Base-by-base conservation (phyloP, 2,329 filamentous ascomycete genomes). In the Cryoendolithus antarcticus region DNA sequence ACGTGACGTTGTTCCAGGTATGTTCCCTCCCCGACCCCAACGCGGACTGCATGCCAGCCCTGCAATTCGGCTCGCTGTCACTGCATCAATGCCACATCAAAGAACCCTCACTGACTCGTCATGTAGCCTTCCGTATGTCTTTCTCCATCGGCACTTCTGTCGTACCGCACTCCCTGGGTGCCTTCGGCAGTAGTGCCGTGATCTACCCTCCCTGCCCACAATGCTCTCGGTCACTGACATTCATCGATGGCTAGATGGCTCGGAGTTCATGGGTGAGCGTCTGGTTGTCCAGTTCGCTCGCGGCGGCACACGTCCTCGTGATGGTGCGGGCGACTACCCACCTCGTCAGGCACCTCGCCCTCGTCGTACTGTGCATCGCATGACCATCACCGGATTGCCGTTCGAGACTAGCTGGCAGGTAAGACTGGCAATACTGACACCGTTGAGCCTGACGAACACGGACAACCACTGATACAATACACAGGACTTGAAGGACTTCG, bases 401-500 rank as follows among this genome's bases (percentile, higher is more conserved):
- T 80, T 77, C 69, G 89, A 96, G 74, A 98, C 91, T 74, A 95
- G 88, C 78, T 98, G 91, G 91, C 91, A 98, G 91, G 91, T 98
- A 32, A 27, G 24, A 27, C 27, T 34, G 35, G 13, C 27, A 6
- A 11, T 35, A 13, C 32, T 34, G 15, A 12, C 15, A n/a, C 29
- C 24, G 51, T 48, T 46, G 3, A 3, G 15, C 15, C 15, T 19
- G 15, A 5, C 15, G 5, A 3, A 19, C 15, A 19, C 15, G 15
- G 3, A 19, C 15, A 19, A 5, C 3, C 15, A 19, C 15, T 19
- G 48, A 48, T 27, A 8, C 24, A 30, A 42, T 13, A 70, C 80
- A 68, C 86, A 98, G 91, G 91, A 98, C 66, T 79, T 98, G 39
- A 98, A 98, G 83, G 91, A 98, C 64, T 98, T 98, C 67, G 91